Evolutionary conservation across 768 basidiomycete genomes (phyloP).

Genomic region (Mrakia hoshinonis): DNA sequence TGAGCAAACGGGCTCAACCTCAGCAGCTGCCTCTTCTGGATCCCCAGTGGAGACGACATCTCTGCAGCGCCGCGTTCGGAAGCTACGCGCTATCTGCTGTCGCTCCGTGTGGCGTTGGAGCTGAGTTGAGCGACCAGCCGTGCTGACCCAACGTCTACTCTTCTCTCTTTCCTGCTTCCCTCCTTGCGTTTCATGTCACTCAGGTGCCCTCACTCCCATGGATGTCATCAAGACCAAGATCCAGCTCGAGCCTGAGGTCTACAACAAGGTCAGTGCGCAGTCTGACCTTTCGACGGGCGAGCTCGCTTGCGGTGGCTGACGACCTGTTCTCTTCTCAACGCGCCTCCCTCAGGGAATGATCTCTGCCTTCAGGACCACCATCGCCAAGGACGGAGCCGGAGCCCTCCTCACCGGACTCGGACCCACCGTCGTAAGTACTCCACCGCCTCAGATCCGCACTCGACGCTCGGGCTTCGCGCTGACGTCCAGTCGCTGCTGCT

Average conservation of each 20-base stretch:
- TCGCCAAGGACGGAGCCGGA: conserved; percentile 68
- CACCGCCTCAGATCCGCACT: conserved; percentile 38
- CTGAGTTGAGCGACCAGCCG: not conserved
- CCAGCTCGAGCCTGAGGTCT: conserved; percentile 39
- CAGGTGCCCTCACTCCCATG: conserved; percentile 39
- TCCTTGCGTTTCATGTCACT: not conserved
- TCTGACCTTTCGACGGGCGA: not conserved
- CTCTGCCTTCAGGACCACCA: conserved; percentile 54
- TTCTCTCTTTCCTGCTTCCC: not conserved
- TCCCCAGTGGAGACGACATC: too few species aligned
- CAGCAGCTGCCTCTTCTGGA: too few species aligned
- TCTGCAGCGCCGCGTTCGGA: too few species aligned
- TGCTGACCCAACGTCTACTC: not conserved
- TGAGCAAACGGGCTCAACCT: too few species aligned
- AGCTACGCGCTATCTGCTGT: too few species aligned
- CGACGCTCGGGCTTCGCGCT: not conserved
- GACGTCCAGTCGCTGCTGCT: not conserved
- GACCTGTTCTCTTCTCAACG: not conserved
- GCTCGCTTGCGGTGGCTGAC: not conserved
- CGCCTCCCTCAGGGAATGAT: conserved; percentile 47
- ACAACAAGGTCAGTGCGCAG: conserved; percentile 35
- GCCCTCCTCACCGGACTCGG: conserved; percentile 94
- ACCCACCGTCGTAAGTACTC: conserved; percentile 87
- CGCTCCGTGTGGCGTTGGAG: too few species aligned
- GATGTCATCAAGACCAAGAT: conserved; percentile 41